A percentile compares a stretch with the other conserved stretches of the same genome.
These are phyloP conservation scores for Schizothecium vesticola DNA, from an alignment of 495 filamentous ascomycete genomes.

Conservation along the genomic window DNA sequence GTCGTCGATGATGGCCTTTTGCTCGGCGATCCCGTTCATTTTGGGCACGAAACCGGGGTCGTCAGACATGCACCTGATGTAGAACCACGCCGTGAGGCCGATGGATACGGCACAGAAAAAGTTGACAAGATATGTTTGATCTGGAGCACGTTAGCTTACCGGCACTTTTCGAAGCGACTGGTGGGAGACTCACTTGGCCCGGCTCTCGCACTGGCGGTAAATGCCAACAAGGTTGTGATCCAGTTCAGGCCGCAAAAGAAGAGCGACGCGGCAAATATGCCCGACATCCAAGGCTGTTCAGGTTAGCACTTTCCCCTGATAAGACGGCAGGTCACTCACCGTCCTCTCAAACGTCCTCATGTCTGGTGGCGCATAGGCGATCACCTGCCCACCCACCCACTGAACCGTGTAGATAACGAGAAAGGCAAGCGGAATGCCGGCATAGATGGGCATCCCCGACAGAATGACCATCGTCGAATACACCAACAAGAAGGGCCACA, in stretches of 20 bases:
- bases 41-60: slow-evolving; percentile 97
- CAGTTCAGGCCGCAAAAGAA: slow-evolving; percentile 80
- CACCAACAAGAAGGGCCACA: slow-evolving; percentile 77
- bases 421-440: slow-evolving; percentile 64
- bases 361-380: slow-evolving; percentile 74
- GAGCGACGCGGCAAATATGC: slow-evolving; percentile 83
- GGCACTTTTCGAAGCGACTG: not conserved
- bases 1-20: slow-evolving; percentile 81
- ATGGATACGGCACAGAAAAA: slow-evolving; percentile 62
- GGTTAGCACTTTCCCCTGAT: slow-evolving; percentile 13
- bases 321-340: slow-evolving; percentile 44
- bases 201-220: slow-evolving; percentile 38
- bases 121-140: slow-evolving; percentile 64
- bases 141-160: slow-evolving; percentile 8
- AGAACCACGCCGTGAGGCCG: slow-evolving; percentile 73
- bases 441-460: slow-evolving; percentile 65
- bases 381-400: slow-evolving; percentile 67
- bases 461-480: slow-evolving; percentile 65
- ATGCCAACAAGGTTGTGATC: slow-evolving; percentile 64
- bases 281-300: slow-evolving; percentile 76
- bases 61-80: slow-evolving; percentile 71
- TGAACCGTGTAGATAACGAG: slow-evolving; percentile 67
- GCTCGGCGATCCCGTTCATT: slow-evolving; percentile 75
- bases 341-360: slow-evolving; percentile 86
- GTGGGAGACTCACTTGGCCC: slow-evolving; percentile 18